Evolutionary conservation across 1,284 basidiomycete species (phyloP).

Genomic region (Lignosus rhinocerotis): DNA sequence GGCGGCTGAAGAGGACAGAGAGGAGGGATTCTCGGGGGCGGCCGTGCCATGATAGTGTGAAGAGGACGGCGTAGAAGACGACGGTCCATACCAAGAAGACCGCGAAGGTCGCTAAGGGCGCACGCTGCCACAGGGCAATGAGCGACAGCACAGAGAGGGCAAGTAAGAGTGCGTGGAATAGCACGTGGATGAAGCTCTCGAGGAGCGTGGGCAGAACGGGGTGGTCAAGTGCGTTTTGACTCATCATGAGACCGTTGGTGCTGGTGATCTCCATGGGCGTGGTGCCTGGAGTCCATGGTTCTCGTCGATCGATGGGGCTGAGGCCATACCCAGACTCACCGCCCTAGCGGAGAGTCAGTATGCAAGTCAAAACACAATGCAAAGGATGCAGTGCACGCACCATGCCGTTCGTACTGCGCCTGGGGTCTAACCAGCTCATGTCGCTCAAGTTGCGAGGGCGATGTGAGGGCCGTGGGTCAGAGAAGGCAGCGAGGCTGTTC

Average conservation of each 20-base stretch:
- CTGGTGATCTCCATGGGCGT: constrained; percentile 43
- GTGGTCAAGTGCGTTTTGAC: constrained; percentile 15
- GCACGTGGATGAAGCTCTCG: constrained; percentile 46
- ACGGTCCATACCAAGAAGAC: constrained; percentile 64
- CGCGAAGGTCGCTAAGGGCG: constrained; percentile 55
- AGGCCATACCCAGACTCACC: constrained; percentile 65
- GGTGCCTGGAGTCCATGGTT: constrained; percentile 52
- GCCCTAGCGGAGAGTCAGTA: constrained; percentile 41
- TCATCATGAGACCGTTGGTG: constrained; percentile 41
- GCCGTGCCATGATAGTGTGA: constrained; percentile 56
- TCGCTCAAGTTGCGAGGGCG: constrained; percentile 60
- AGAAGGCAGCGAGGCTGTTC: constrained; percentile 45
- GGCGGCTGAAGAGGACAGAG: constrained; percentile 46
- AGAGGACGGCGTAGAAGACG: constrained; percentile 55
- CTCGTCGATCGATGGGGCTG: constrained; percentile 39
- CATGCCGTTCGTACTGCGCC: constrained; percentile 66
- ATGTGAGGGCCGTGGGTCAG: constrained; percentile 40
- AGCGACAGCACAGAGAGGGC: constrained; percentile 59
- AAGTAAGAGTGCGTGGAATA: constrained; percentile 60
- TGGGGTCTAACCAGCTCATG: constrained; percentile 71
- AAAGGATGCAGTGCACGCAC: constrained; percentile 45
- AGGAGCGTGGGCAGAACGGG: constrained; percentile 43
- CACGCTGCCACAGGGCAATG: constrained; percentile 56
- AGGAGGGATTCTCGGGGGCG: constrained; percentile 59
- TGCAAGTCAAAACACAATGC: constrained; percentile 5